Base-by-base conservation (phyloP, 768 basidiomycete genomes). In the Nevesoporus exiguus region DNA sequence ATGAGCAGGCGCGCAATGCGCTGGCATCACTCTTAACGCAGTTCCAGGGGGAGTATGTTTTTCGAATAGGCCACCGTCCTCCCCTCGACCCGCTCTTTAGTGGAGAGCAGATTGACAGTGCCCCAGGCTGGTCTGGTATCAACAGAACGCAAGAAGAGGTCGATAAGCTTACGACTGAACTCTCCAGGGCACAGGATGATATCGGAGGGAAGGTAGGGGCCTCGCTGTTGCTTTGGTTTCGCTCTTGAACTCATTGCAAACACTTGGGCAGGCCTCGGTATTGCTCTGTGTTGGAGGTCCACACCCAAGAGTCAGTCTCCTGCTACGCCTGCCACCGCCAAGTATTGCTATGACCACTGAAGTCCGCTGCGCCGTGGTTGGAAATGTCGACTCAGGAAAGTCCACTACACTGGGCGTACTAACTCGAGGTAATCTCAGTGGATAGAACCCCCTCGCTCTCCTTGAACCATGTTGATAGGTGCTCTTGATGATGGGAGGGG, bases 311-410 rank as follows among this genome's bases (percentile, higher is more conserved):
- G 74, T 76, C 24, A 76, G 82, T 11, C 68, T 89, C 17, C 72
- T 93, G 25, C 69, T 93, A 52, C 82, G 91, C 56, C 70, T 93
- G 54, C 91, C 89, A 53, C 87, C 90, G 37, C 81, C 81, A 5
- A 86, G 78, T 63, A 84, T 92, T 3, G 82, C 88, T 21, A 71
- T 83, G 36, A 89, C 86, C n/a, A 87, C 90, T 7, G 96, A 99
- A 72, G 93, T 97, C 2, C 82, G 97, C 30, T 93, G 94, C 62
- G 95, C 96, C 0, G 94, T 97, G 2, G 92, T 98, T 6, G 97
- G 97, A 4, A 98, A 97, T 65, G 92, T 94, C 27, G 88, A 91
- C 66, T 89, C 90, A 51, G 96, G 96, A 0, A 98, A 98, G 70
- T 93, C 90, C 3, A 96, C 95, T 17, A 96, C 92, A 11, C 76